These are phyloP conservation scores for Myriangium duriaei DNA, from an alignment of 2,329 filamentous ascomycete genomes.

Conservation along the genomic window DNA sequence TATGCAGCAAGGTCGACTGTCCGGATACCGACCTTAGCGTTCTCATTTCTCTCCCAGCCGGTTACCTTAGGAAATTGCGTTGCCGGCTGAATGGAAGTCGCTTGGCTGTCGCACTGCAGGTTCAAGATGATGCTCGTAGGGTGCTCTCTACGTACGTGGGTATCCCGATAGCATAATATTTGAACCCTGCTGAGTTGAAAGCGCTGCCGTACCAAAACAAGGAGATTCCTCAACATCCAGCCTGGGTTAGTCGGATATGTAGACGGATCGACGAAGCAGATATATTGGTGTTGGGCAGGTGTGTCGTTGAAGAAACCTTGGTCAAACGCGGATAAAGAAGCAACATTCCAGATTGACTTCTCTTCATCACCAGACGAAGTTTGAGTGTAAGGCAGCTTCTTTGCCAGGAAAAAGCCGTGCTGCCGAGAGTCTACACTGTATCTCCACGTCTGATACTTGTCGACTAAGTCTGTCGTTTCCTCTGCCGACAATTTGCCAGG, in stretches of 20 bases:
- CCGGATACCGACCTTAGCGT: slow-evolving; percentile 64
- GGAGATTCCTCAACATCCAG: slow-evolving; percentile 83
- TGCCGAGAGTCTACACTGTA: slow-evolving; percentile 71
- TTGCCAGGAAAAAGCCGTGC: slow-evolving; percentile 91
- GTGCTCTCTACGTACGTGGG: slow-evolving; percentile 62
- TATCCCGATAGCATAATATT: slow-evolving; percentile 82
- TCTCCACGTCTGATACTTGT: slow-evolving; percentile 76
- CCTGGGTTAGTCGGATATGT: slow-evolving; percentile 79
- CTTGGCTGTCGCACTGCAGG: slow-evolving; percentile 32
- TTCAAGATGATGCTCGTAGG: slow-evolving; percentile 69
- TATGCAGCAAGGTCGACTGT: slow-evolving; percentile 78
- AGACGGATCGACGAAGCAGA: slow-evolving; percentile 85
- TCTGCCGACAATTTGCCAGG: slow-evolving; percentile 40
- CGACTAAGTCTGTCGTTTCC: slow-evolving; percentile 70
- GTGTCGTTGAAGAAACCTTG: slow-evolving; percentile 71
- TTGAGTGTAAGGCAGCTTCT: slow-evolving; percentile 40
- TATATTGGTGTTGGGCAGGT: slow-evolving; percentile 60
- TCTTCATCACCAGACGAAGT: slow-evolving; percentile 1
- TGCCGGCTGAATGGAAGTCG: slow-evolving; percentile 15
- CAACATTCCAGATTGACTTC: slow-evolving; percentile 53
- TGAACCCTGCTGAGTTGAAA: slow-evolving; percentile 68
- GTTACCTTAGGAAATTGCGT: slow-evolving; percentile 59
- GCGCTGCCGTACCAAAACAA: slow-evolving; percentile 71
- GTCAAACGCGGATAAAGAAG: slow-evolving; percentile 65
- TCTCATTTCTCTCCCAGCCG: slow-evolving; percentile 80